These are phyloP conservation scores for Leptomonas seymouri DNA, from an alignment of 208 protist species.

Conservation along the genomic window DNA sequence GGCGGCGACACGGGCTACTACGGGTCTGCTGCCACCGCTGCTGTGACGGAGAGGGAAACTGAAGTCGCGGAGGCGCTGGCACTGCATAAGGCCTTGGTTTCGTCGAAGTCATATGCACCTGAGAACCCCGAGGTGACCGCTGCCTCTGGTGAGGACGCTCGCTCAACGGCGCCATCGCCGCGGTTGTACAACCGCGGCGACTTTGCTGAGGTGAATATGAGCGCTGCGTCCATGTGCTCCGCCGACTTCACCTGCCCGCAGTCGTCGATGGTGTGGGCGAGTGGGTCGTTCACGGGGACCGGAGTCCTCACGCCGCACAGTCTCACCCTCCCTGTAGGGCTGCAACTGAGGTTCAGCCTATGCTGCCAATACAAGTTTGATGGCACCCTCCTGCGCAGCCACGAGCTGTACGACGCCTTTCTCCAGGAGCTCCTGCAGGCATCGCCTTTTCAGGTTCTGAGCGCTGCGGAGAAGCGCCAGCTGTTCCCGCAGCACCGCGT, in stretches of 20 bases:
- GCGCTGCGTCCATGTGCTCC: slow-evolving; percentile 37
- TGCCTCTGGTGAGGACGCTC: not conserved
- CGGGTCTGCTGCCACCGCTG: too few species aligned
- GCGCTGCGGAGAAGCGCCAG: slow-evolving; percentile 51
- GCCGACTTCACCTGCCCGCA: slow-evolving; percentile 65
- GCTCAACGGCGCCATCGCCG: not conserved
- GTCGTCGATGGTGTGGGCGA: slow-evolving; percentile 83
- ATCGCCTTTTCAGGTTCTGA: slow-evolving; percentile 79
- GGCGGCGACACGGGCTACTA: not conserved
- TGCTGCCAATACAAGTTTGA: slow-evolving; percentile 86
- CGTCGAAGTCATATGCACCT: not conserved
- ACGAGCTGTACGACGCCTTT: slow-evolving; percentile 68
- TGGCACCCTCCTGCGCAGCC: slow-evolving; percentile 59
- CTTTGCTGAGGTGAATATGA: not conserved
- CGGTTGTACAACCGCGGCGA: too few species aligned
- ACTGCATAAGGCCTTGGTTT: not conserved
- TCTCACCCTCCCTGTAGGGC: slow-evolving; percentile 49
- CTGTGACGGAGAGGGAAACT: not conserved
- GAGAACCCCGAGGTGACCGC: not conserved
- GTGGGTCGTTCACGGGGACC: slow-evolving; percentile 62
- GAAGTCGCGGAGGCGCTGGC: slow-evolving; percentile 2
- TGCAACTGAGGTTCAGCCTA: slow-evolving; percentile 75
- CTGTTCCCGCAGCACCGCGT: slow-evolving; percentile 66
- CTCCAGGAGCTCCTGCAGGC: slow-evolving; percentile 72
- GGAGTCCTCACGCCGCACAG: slow-evolving; percentile 69